Base-by-base conservation (phyloP, 257 asterid genomes). In the Leptodermis oblonga region DNA sequence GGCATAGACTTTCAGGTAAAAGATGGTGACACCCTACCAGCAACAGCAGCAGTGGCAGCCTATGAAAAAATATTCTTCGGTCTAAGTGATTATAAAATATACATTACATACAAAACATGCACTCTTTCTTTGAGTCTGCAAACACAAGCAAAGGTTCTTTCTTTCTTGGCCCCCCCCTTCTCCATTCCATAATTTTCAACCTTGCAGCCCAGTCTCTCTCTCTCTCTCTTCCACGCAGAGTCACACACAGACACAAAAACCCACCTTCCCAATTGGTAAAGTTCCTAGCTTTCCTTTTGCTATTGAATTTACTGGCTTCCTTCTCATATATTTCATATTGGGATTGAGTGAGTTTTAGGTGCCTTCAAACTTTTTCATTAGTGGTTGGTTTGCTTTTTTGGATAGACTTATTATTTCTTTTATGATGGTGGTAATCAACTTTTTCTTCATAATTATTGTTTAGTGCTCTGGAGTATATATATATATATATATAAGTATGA, bases 21-120 rank as follows among this genome's bases (percentile, higher is more conserved):
- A 53, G 85, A 80, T 82, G 65, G 76, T 70, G 86, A 81, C 83
- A 72, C 60, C 62, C 43, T 74, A 77, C 69, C 77, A 58, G 25
- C 42, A 26, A 70, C 55, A 52, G 59, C 59, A 52, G 9, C 23
- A n/a, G n/a, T n/a, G n/a, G n/a, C n/a, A n/a, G n/a, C 20, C 70
- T 23, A 43, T 41, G 67, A 17, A 63, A n/a, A 76, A 70, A 62
- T 54, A 54, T 74, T 71, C 54, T 66, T 37, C 22, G 65, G 63
- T 65, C 45, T 73, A 62, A 71, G 70, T 70, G 37, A 75, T 74
- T 72, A 71, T 51, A 58, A 63, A 10, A 49, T 18, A 43, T 7
- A 39, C 61, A n/a, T n/a, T n/a, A n/a, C n/a, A n/a, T n/a, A n/a
- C n/a, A n/a, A n/a, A n/a, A n/a, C n/a, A n/a, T n/a, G 43, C 10